These are phyloP conservation scores for Penicillium diatomitis DNA, from an alignment of 495 filamentous ascomycete species.

Conservation along the genomic window DNA sequence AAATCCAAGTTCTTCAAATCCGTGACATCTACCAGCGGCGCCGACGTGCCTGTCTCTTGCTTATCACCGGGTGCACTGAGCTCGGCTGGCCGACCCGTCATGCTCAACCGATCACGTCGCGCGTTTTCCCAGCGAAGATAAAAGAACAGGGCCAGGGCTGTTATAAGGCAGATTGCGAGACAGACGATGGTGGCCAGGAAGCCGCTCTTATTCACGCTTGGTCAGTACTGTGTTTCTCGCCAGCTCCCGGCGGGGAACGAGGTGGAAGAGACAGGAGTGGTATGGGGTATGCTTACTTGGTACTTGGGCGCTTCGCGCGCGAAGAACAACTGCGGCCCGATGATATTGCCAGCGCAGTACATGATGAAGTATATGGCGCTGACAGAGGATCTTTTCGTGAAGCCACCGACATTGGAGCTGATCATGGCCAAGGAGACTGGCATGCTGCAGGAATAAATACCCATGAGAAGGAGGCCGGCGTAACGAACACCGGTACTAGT, in stretches of 20 bases:
- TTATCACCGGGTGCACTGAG: not conserved
- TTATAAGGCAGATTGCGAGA: conserved; percentile 8
- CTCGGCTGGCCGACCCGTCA: not conserved
- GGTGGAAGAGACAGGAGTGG: not conserved
- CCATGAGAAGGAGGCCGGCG: conserved; percentile 17
- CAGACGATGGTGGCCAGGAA: conserved; percentile 15
- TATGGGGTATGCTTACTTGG: conserved; percentile 2
- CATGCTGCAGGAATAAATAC: conserved; percentile 15
- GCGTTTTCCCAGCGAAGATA: conserved; percentile 13
- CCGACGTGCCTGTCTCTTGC: not conserved
- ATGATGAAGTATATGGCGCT: conserved; percentile 21
- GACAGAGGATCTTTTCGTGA: conserved; percentile 22
- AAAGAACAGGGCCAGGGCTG: conserved; percentile 5
- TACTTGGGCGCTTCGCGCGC: conserved; percentile 17
- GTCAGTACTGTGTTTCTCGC: not conserved
- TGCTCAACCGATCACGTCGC: conserved; percentile 2
- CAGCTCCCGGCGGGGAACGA: not conserved
- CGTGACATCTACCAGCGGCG: conserved; percentile 4
- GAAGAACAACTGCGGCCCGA: conserved; percentile 22
- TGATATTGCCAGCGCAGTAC: conserved; percentile 38
- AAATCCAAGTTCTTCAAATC: conserved; percentile 10
- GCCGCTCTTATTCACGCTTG: conserved; percentile 4
- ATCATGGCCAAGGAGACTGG: conserved; percentile 20
- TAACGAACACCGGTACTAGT: conserved; percentile 31
- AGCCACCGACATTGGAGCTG: conserved; percentile 25